Evolutionary conservation across 768 basidiomycete species (phyloP).

Genomic region (Rhizopogon vesiculosus): DNA sequence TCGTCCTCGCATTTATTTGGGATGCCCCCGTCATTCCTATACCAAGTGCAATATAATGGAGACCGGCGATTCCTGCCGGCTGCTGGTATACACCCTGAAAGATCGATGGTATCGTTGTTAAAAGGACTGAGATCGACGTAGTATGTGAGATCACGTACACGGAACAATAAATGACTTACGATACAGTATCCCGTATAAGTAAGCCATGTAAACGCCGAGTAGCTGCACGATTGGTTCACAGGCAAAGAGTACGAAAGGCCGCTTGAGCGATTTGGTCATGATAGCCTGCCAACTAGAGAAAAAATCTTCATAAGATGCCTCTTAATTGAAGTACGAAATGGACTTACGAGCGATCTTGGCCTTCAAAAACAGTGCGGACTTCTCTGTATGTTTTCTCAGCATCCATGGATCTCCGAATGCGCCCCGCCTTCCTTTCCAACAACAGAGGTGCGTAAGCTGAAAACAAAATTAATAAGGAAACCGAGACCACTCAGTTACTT

Average conservation of each 20-base stretch:
- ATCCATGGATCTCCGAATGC: constrained; percentile 42
- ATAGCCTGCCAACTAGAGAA: constrained; percentile 45
- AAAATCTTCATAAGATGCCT: no score
- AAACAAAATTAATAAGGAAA: no score
- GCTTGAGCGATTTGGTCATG: constrained; percentile 46
- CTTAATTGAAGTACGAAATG: not conserved
- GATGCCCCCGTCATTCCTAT: constrained; percentile 51
- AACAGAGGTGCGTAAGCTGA: constrained; percentile 25
- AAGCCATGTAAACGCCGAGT: constrained; percentile 63
- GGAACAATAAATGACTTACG: constrained; percentile 28
- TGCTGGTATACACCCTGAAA: constrained; percentile 53
- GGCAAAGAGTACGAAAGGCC: constrained; percentile 65
- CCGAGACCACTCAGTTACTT: constrained; percentile 11
- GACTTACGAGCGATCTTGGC: constrained; percentile 39
- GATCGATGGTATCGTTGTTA: constrained; percentile 60
- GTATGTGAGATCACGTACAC: not conserved
- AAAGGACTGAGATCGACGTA: constrained; percentile 42
- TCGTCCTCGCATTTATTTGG: constrained; percentile 46
- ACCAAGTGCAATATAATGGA: constrained; percentile 60
- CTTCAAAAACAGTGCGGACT: constrained; percentile 47
- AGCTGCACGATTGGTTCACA: constrained; percentile 63
- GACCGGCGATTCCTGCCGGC: constrained; percentile 12
- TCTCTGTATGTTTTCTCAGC: constrained; percentile 37
- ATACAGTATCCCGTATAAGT: constrained; percentile 61
- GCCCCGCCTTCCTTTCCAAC: constrained; percentile 48